A percentile compares a stretch with the other conserved stretches of the same genome.
Evolutionary conservation across 129 eudicot genomes (phyloP).

Genomic region (Lactuca saligna): DNA sequence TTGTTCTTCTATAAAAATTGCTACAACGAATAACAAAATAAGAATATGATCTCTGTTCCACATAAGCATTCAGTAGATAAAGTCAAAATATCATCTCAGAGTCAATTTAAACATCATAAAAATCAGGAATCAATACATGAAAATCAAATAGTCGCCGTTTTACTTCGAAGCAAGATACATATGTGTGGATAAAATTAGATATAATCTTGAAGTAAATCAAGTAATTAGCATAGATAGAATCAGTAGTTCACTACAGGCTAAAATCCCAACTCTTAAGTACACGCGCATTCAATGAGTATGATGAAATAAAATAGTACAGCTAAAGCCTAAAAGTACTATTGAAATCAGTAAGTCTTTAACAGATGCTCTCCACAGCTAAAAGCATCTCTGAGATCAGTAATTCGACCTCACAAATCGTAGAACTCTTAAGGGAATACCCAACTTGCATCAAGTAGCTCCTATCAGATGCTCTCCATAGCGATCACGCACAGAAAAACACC

Average conservation of each 20-base stretch:
- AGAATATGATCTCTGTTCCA: not conserved
- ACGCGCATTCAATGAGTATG: not conserved
- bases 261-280: not conserved
- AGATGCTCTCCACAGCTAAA: not conserved
- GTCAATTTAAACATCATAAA: constrained; percentile 2
- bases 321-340: not conserved
- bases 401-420: not conserved
- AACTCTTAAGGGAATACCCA: constrained; percentile 5
- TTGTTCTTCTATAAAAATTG: constrained; percentile 1
- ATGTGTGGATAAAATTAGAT: not conserved
- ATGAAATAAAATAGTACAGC: not conserved
- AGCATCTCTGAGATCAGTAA: constrained; percentile 7
- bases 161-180: not conserved
- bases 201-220: constrained; percentile 1
- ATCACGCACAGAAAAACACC: not conserved
- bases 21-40: not conserved
- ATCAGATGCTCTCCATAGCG: not conserved
- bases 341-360: not conserved
- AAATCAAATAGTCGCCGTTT: not conserved
- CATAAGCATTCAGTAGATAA: constrained; percentile 13
- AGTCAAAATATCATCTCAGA: not conserved
- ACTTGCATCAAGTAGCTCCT: constrained; percentile 6
- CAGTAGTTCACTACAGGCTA: not conserved
- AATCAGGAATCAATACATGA: constrained; percentile 4
- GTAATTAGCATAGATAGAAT: not conserved